phyloP scores from a whole-genome alignment of 139 green algal species.

The Picochlorum sp. region DNA sequence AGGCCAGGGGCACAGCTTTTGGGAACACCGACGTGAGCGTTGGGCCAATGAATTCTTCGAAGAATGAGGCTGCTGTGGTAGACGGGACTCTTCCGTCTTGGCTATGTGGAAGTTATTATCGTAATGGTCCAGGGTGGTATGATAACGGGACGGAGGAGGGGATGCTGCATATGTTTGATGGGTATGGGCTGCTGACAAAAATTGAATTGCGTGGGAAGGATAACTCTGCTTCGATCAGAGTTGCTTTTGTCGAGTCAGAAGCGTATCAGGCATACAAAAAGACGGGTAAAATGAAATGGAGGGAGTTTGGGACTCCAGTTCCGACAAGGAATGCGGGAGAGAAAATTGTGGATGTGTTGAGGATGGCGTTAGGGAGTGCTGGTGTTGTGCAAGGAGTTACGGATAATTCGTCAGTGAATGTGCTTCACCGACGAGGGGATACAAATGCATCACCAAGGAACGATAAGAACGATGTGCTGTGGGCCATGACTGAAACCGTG shows the following conservation, averaged over 20 bases:
- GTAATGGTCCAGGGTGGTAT: constrained; percentile 39
- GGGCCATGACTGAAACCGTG: constrained; percentile 50
- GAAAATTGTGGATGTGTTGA: constrained; percentile 1
- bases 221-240: constrained; percentile 11
- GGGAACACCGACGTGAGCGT: too few relatives aligned
- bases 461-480: constrained; percentile 16
- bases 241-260: constrained; percentile 21
- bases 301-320: constrained; percentile 45
- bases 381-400: constrained; percentile 33
- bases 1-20: too few relatives aligned
- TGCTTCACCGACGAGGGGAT: constrained; percentile 20
- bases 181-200: constrained; percentile 47
- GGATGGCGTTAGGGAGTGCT: constrained; percentile 7
- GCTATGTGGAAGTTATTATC: constrained; percentile 38
- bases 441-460: too few relatives aligned
- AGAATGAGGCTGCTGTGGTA: constrained; percentile 17
- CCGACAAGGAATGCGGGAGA: constrained; percentile 4
- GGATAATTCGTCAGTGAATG: constrained; percentile 66
- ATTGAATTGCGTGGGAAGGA: constrained; percentile 26
- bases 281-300: constrained; percentile 36
- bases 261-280: constrained; percentile 21
- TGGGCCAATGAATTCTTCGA: constrained; percentile 2
- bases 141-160: not conserved
- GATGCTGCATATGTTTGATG: constrained; percentile 63
- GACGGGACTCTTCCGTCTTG: constrained; percentile 31